phyloP scores from a whole-genome alignment of 2,329 filamentous ascomycete genomes.

The Sporothrix pallida region DNA sequence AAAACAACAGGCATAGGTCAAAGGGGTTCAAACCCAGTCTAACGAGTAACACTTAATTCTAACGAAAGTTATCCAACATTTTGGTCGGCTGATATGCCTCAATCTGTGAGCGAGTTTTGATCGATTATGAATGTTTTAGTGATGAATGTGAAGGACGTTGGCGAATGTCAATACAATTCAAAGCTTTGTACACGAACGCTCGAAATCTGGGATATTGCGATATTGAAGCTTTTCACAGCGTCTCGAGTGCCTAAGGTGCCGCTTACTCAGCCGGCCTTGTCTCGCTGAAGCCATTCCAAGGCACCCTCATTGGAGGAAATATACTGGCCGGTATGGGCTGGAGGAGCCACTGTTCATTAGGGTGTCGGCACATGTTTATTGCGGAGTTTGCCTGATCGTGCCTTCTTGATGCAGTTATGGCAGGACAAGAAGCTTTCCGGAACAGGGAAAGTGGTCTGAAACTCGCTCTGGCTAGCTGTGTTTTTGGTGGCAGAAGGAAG shows the following conservation, averaged over 20 bases:
- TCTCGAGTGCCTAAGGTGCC: not conserved
- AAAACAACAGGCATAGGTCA: not conserved
- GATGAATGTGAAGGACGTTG: no score
- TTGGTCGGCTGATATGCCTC: not conserved
- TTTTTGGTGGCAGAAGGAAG: not conserved
- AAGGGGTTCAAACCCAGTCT: not conserved
- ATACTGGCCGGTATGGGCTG: constrained; percentile 2
- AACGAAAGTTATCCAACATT: not conserved
- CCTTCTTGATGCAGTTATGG: not conserved
- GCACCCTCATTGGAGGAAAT: constrained; percentile 21
- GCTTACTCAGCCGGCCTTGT: constrained; percentile 22
- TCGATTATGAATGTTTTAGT: no score
- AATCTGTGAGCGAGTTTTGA: not conserved
- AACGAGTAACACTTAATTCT: constrained; percentile 11
- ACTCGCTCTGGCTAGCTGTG: not conserved
- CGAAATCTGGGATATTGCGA: no score
- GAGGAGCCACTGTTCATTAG: constrained; percentile 13
- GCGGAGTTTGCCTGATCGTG: constrained; percentile 6
- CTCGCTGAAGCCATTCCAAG: not conserved
- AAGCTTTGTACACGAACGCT: no score
- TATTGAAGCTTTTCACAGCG: no score
- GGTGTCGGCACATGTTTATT: constrained; percentile 23
- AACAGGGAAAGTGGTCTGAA: constrained; percentile 14
- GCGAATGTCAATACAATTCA: no score
- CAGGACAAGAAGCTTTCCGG: not conserved